phyloP scores from a whole-genome alignment of 148 eudicot genomes.

The Rhododendron kiyosumense region DNA sequence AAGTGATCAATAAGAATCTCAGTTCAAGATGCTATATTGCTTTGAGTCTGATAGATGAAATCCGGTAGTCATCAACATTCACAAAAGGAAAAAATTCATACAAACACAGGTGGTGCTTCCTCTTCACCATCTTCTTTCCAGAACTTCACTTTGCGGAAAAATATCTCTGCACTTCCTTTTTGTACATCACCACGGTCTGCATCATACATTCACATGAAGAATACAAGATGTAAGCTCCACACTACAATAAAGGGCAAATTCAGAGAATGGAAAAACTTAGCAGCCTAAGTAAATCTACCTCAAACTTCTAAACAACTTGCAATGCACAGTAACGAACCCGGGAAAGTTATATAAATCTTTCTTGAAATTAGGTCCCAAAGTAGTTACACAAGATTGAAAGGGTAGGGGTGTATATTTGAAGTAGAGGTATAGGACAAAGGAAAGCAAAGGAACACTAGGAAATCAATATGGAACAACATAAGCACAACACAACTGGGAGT shows the following conservation, averaged over 20 bases:
- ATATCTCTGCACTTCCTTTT: slow-evolving; percentile 88
- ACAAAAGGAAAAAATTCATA: slow-evolving; percentile 52
- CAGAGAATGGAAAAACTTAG: neutral
- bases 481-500: neutral
- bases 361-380: neutral
- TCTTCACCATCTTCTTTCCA: slow-evolving; percentile 98
- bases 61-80: neutral
- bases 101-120: slow-evolving; percentile 99
- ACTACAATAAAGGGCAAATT: neutral
- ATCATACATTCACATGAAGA: slow-evolving; percentile 3
- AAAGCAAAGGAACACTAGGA: neutral
- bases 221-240: neutral
- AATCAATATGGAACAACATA: neutral
- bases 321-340: neutral
- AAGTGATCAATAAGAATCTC: neutral
- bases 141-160: slow-evolving; percentile 94
- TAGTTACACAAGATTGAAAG: neutral
- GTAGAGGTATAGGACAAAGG: neutral
- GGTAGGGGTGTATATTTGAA: neutral
- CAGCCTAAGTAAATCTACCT: neutral
- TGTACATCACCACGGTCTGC: slow-evolving; percentile 94
- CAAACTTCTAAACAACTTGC: neutral
- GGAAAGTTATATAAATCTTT: neutral
- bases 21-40: neutral
- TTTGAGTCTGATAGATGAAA: neutral